A percentile compares a stretch with the other conserved stretches of the same genome.
These are phyloP conservation scores for Coriaria nepalensis DNA, from an alignment of 306 rosid species.

Conservation along the genomic window DNA sequence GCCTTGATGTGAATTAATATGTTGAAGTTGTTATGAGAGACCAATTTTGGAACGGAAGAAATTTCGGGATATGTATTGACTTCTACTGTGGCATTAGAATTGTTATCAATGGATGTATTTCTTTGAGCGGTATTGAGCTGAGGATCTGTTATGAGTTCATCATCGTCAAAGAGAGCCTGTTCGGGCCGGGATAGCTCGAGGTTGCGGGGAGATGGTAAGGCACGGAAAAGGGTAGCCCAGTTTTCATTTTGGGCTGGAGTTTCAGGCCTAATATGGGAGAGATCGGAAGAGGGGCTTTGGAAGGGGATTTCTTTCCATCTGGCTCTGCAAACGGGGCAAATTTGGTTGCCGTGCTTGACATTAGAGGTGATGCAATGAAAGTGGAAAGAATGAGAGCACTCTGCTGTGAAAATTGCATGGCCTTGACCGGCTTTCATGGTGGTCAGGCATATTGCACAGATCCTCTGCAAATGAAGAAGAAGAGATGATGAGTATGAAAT, in stretches of 20 bases:
- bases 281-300: conserved; percentile 39
- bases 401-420: conserved; percentile 93
- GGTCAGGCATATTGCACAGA: conserved; percentile 80
- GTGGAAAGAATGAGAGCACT: conserved; percentile 90
- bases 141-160: conserved; percentile 45
- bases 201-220: conserved; percentile 42
- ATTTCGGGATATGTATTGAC: conserved; percentile 64
- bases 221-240: conserved; percentile 34
- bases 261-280: conserved; percentile 28
- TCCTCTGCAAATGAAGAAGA: conserved; percentile 33
- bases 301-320: conserved; percentile 89
- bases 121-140: conserved; percentile 17
- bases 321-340: conserved; percentile 88
- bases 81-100: conserved; percentile 27
- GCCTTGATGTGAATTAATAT: conserved; percentile 77
- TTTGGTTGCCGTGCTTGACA: conserved; percentile 75
- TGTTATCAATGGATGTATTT: conserved; percentile 15
- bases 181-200: conserved; percentile 35
- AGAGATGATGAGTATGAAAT: conserved; percentile 17
- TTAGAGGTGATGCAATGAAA: conserved; percentile 87
- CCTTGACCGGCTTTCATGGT: conserved; percentile 71
- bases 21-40: conserved; percentile 42
- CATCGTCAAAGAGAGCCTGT: conserved; percentile 63
- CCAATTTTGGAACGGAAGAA: conserved; percentile 56
- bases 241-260: conserved; percentile 31